Conservation (phyloP, 805 yeast genomes). For the Phaffomyces thermotolerans region DNA sequence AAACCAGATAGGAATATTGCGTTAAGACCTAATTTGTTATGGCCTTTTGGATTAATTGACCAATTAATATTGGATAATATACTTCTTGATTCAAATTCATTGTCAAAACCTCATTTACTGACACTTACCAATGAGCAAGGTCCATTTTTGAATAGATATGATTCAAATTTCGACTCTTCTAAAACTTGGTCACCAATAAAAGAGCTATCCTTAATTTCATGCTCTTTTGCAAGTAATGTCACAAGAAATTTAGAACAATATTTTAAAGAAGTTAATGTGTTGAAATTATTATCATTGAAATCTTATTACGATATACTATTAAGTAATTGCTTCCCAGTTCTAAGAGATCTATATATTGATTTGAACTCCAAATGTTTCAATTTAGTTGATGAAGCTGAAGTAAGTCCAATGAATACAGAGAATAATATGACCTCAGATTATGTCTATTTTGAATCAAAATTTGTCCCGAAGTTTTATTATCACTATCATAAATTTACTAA, state of each 20-base stretch:
- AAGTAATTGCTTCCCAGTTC: constrained; percentile 36
- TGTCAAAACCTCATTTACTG: constrained; percentile 21
- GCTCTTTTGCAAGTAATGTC: constrained; percentile 31
- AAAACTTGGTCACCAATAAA: constrained; percentile 28
- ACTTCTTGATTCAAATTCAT: constrained; percentile 38
- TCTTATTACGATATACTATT: constrained; percentile 42
- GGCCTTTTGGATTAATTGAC: constrained; percentile 38
- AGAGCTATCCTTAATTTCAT: constrained; percentile 26
- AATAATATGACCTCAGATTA: constrained; percentile 21
- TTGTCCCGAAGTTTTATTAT: constrained; percentile 23
- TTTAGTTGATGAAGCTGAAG: constrained; percentile 16
- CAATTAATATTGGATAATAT: constrained; percentile 39
- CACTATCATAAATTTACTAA: constrained; percentile 18
- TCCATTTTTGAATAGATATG: constrained; percentile 16
- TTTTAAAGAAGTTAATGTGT: constrained; percentile 32
- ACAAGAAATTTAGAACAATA: constrained; percentile 30
- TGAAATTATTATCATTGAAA: constrained; percentile 33
- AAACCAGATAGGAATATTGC: constrained; percentile 49
- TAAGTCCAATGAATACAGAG: constrained; percentile 11
- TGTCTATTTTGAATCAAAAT: constrained; percentile 21
- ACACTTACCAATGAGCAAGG: constrained; percentile 21
- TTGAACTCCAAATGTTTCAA: constrained; percentile 40
- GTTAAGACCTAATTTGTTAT: constrained; percentile 38
- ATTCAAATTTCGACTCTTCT: constrained; percentile 10
- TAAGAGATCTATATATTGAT: constrained; percentile 38